These are phyloP conservation scores for Halophytophthora batemanensis DNA, from an alignment of 352 stramenopile species.

Conservation along the genomic window DNA sequence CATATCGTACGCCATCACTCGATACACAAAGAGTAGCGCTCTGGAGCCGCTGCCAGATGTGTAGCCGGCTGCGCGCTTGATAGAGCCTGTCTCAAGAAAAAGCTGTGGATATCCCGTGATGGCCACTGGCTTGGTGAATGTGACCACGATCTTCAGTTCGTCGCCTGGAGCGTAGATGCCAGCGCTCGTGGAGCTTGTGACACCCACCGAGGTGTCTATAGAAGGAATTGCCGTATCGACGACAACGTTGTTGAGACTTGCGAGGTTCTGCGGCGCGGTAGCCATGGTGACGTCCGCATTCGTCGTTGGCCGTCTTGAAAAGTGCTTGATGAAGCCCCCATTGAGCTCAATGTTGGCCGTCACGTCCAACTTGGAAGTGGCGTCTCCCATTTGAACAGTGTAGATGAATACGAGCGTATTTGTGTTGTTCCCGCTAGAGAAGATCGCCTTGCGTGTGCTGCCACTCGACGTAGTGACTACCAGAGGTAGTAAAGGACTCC, in stretches of 20 bases:
- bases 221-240: constrained; percentile 62
- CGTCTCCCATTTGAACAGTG: constrained; percentile 56
- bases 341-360: constrained; percentile 54
- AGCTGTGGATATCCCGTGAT: constrained; percentile 65
- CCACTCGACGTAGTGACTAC: constrained; percentile 42
- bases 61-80: constrained; percentile 71
- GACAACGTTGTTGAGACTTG: constrained; percentile 44
- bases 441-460: constrained; percentile 35
- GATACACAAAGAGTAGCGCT: constrained; percentile 71
- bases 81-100: constrained; percentile 65
- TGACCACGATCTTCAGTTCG: constrained; percentile 52
- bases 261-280: constrained; percentile 42
- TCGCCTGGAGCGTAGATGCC: constrained; percentile 73
- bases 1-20: constrained; percentile 56
- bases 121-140: constrained; percentile 75
- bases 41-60: constrained; percentile 56
- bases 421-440: constrained; percentile 67
- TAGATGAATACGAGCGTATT: constrained; percentile 68
- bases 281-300: constrained; percentile 50
- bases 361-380: constrained; percentile 45
- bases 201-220: constrained; percentile 54
- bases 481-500: constrained; percentile 46
- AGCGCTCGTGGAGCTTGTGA: constrained; percentile 44
- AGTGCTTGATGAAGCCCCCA: constrained; percentile 69
- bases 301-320: constrained; percentile 62